These are phyloP conservation scores for Syzygium syzygioides DNA, from an alignment of 441 rosid genomes.

Conservation along the genomic window DNA sequence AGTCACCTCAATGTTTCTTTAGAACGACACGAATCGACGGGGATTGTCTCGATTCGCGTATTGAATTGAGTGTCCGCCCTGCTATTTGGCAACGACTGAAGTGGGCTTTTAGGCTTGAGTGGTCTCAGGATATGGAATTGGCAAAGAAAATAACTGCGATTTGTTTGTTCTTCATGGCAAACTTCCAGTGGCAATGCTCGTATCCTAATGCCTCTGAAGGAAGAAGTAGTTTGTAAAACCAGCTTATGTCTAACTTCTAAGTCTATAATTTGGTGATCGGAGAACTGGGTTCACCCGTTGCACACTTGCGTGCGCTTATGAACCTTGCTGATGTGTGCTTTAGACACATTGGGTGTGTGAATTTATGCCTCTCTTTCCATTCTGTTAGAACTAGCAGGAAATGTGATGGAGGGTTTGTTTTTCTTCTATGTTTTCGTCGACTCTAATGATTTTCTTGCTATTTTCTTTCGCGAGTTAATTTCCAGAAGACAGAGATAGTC, in stretches of 20 bases:
- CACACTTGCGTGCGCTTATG: not conserved
- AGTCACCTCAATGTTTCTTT: not conserved
- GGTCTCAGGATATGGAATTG: not conserved
- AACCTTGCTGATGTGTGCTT: not conserved
- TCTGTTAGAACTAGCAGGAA: not conserved
- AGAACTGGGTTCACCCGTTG: not conserved
- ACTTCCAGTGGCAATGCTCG: not conserved
- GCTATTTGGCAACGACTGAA: not conserved
- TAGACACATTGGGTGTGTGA: not conserved
- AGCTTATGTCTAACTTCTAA: not conserved
- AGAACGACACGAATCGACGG: not conserved
- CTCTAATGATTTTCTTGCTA: not conserved
- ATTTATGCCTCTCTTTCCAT: not conserved
- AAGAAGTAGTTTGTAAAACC: not conserved
- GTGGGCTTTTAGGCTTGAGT: not conserved
- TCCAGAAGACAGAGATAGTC: not conserved
- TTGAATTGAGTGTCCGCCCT: not conserved
- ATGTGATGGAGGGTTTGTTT: not conserved
- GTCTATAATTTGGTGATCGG: not conserved
- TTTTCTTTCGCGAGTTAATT: not conserved
- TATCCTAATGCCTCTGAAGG: not conserved
- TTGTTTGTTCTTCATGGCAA: not conserved
- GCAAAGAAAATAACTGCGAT: not conserved
- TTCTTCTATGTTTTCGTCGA: not conserved
- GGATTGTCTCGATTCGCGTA: not conserved